Conservation (phyloP, 257 asterid species). For the Mentha longifolia region DNA sequence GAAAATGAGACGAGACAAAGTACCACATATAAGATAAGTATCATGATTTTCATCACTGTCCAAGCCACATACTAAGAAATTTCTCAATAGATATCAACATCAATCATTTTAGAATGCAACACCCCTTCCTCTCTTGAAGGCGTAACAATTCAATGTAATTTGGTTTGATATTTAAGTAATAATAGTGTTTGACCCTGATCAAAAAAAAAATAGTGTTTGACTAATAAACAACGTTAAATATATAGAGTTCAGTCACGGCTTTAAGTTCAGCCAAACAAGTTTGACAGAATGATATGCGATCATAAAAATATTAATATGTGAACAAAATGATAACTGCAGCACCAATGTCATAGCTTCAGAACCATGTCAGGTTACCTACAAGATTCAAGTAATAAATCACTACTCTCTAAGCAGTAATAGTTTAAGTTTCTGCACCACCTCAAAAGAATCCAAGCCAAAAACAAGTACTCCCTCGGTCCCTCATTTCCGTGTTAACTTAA, state of each 20-base stretch:
- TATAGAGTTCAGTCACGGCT: background rate
- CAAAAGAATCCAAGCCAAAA: too few species aligned
- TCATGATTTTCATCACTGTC: background rate
- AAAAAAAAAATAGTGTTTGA: background rate
- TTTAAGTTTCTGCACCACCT: background rate
- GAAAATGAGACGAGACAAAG: constrained; percentile 31
- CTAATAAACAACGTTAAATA: background rate
- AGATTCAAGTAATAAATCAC: background rate
- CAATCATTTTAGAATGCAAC: background rate
- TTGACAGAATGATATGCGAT: background rate
- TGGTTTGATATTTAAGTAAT: background rate
- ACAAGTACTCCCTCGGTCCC: background rate
- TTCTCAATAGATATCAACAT: constrained; percentile 1
- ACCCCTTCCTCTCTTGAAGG: background rate
- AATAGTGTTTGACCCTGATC: too few species aligned
- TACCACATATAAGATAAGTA: background rate
- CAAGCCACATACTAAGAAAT: too few species aligned
- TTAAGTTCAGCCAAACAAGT: background rate
- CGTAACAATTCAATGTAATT: background rate
- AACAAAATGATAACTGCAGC: too few species aligned
- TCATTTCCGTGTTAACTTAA: too few species aligned
- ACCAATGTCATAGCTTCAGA: background rate
- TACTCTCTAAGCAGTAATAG: background rate
- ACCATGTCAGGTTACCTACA: background rate
- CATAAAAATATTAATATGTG: background rate